Evolutionary conservation across 2,329 filamentous ascomycete species (phyloP), one percentile per base, ranked within the genome.

Genomic region (Cladorrhinum sp.): DNA sequence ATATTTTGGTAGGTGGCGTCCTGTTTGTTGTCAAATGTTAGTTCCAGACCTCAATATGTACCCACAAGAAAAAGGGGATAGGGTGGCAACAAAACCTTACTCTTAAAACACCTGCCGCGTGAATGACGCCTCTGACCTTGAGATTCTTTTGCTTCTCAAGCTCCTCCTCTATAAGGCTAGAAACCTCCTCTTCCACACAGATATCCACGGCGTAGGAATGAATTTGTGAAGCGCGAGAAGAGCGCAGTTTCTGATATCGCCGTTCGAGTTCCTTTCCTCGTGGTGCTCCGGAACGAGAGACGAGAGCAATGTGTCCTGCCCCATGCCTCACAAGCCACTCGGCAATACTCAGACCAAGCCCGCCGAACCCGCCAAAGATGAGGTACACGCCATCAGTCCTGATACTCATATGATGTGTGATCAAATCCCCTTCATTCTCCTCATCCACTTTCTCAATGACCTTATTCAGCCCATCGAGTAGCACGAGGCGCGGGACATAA

Each of bases 401-500:
- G 5, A 61, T 12, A 21, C n/a, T 50, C n/a, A 53, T 16, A 21
- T 18, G 4, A 28, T 24, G 48, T n/a, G 49, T 23, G 24, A 50
- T 18, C 9, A 28, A 23, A 39, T 36, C 33, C 12, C 12, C 4
- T 16, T 36, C 33, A 2, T 36, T 3, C 33, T 36, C 33, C 33
- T 30, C 26, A 30, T 4, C 4, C 26, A 64, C 65, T 2, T 62
- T 58, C 64, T 82, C 80, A 1, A 84, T 75, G n/a, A 79, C 61
- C 4, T 67, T 67, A 62, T 83, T 84, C 26, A 84, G 65, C 0
- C 63, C 33, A 1, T 61, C 36, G 1, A 82, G 62, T 0, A 77
- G 75, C 49, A 72, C 66, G 1, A 84, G 70, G 3, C 82, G 76
- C 5, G 82, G 80, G 3, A 82, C 74, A 60, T 72, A 77, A 2